Conservation (phyloP, 2,329 filamentous ascomycete genomes). For the Cercospora sojina region DNA sequence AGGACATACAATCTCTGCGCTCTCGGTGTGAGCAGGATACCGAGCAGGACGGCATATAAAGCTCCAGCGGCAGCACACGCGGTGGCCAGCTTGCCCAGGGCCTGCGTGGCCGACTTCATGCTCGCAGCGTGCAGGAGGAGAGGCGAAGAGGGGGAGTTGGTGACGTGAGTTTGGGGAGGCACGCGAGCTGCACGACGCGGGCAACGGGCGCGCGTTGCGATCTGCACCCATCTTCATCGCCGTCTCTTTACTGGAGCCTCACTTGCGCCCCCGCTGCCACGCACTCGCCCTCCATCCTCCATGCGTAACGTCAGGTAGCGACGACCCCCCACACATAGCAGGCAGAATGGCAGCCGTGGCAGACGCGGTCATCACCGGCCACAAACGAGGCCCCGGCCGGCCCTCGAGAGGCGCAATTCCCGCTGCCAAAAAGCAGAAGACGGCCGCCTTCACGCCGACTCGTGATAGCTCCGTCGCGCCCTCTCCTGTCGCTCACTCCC, state of each 20-base stretch:
- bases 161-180: neutral
- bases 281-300: neutral
- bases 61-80: conserved; percentile 26
- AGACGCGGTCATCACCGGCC: conserved; percentile 18
- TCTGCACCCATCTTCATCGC: neutral
- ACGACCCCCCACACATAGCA: neutral
- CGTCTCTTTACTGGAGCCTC: neutral
- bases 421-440: conserved; percentile 31
- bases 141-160: neutral
- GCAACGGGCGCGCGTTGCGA: neutral
- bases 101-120: conserved; percentile 12
- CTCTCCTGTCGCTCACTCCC: conserved; percentile 24
- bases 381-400: conserved; percentile 33
- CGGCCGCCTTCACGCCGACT: conserved; percentile 16
- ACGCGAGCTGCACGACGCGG: neutral
- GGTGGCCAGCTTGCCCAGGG: conserved; percentile 20
- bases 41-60: conserved; percentile 33
- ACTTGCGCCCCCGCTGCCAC: neutral
- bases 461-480: conserved; percentile 6
- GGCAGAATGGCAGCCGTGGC: neutral
- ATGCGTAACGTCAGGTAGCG: neutral
- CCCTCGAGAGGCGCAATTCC: conserved; percentile 20
- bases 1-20: conserved; percentile 74
- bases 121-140: neutral
- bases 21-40: conserved; percentile 57